Evolutionary conservation across 805 yeast species (phyloP).

Genomic region (Kregervanrija delftensis): DNA sequence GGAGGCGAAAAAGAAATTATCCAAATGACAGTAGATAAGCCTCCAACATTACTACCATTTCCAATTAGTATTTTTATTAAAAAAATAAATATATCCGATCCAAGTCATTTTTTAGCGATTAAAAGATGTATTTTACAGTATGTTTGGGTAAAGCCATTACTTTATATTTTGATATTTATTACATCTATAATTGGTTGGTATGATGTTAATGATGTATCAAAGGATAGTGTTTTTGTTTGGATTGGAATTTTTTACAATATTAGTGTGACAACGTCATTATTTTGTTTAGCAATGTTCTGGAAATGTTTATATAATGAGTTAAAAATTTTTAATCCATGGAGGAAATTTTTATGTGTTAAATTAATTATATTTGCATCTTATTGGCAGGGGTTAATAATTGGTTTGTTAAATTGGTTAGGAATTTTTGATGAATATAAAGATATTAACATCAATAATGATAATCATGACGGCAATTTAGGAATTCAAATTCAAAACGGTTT

Average conservation of each 20-base stretch:
- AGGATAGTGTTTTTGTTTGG: slow-evolving; percentile 52
- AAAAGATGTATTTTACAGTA: slow-evolving; percentile 88
- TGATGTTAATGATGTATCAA: slow-evolving; percentile 42
- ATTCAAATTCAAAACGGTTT: slow-evolving; percentile 71
- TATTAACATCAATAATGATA: slow-evolving; percentile 21
- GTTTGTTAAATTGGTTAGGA: slow-evolving; percentile 44
- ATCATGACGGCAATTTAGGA: slow-evolving; percentile 29
- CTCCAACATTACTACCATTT: slow-evolving; percentile 64
- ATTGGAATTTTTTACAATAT: slow-evolving; percentile 65
- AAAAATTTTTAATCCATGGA: slow-evolving; percentile 77
- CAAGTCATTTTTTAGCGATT: slow-evolving; percentile 64
- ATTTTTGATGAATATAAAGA: slow-evolving; percentile 27
- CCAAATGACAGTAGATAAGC: slow-evolving; percentile 48
- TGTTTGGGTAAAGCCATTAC: slow-evolving; percentile 87
- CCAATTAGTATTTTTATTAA: slow-evolving; percentile 42
- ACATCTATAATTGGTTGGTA: slow-evolving; percentile 44
- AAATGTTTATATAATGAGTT: slow-evolving; percentile 75
- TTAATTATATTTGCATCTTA: slow-evolving; percentile 94
- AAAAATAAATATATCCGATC: slow-evolving; percentile 78
- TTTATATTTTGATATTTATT: slow-evolving; percentile 50
- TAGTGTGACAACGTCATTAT: slow-evolving; percentile 76
- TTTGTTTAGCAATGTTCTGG: slow-evolving; percentile 89
- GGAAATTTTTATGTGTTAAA: slow-evolving; percentile 89
- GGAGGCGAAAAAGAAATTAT: slow-evolving; percentile 92
- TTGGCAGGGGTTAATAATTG: slow-evolving; percentile 81